Evolutionary conservation across 129 eudicot species (phyloP), one percentile per base, ranked within the genome.

Genomic region (Flaveria bidentis): DNA sequence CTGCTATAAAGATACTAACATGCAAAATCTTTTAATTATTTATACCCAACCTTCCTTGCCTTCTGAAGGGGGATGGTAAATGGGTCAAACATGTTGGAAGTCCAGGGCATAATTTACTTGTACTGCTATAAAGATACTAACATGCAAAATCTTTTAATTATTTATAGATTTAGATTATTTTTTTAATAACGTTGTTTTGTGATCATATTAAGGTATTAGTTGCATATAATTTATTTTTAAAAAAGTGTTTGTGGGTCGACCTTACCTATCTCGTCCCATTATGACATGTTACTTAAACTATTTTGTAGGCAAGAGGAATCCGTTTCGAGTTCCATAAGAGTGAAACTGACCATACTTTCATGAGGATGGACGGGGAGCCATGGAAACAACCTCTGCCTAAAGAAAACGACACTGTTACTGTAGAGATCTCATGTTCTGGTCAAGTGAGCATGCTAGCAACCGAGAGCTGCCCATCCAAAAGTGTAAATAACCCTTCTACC

Each of bases 311-410:
- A 36, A 78, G 84, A 55, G 80, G 84, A 61, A 79, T 90, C 42
- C 89, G 88, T 75, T 90, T 90, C 23, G 96, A 90, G 75, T 87
- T 90, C 47, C 80, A 73, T 60, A 90, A 85, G 75, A 84, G 88
- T 53, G 92, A 79, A 67, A 85, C 85, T 6, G 89, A 77, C 12
- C 92, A 90, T 62, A 83, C 90, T 22, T 90, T 68, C 82, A 90
- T 90, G 96, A 85, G 96, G 64, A 83, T 90, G 30, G 96, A 90
- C 12, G 96, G 96, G 9, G 96, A 90, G 76, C 96, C 96, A 78
- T 90, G 96, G 96, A 85, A 90, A 69, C 96, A 90, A 76, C 96
- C 96, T 18, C 86, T 90, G 23, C 96, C 96, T 2, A 60, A 51
- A 50, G 84, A 87, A 42, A 82, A 87, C 9, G 96, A 90, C 81